Evolutionary conservation across 345 rosid genomes (phyloP).

Genomic region (Pistacia vera): DNA sequence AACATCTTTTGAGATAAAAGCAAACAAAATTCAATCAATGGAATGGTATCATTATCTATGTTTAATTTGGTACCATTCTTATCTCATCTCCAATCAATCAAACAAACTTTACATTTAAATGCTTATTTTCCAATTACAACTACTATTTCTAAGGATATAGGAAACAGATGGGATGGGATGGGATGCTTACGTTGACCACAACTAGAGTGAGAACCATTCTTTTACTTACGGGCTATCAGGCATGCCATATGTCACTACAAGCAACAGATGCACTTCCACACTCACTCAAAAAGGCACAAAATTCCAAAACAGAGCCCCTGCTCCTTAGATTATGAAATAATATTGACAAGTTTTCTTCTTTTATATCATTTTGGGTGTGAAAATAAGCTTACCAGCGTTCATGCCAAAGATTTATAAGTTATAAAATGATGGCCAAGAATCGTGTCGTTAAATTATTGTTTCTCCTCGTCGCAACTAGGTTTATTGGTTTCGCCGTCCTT

Average conservation of each 20-base stretch:
- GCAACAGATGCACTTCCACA: not conserved
- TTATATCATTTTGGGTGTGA: not conserved
- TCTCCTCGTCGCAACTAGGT: not conserved
- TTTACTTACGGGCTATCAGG: not conserved
- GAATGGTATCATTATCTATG: not conserved
- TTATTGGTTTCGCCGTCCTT: not conserved
- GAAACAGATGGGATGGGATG: not conserved
- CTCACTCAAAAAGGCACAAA: not conserved
- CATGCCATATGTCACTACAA: not conserved
- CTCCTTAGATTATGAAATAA: not conserved
- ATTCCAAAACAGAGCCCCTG: not conserved
- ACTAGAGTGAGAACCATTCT: slow-evolving; percentile 1
- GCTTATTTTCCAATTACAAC: too few species aligned
- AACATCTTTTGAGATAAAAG: slow-evolving; percentile 2
- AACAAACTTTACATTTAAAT: not conserved
- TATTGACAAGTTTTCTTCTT: not conserved
- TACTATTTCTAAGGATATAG: not conserved
- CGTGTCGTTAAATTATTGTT: not conserved
- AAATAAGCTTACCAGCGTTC: not conserved
- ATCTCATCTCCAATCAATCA: not conserved
- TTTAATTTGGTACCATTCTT: not conserved
- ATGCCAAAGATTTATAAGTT: not conserved
- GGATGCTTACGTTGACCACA: not conserved
- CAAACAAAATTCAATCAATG: not conserved
- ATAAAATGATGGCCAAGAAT: not conserved